Evolutionary conservation across 257 asterid genomes (phyloP).

Genomic region (Hygrophila difformis): DNA sequence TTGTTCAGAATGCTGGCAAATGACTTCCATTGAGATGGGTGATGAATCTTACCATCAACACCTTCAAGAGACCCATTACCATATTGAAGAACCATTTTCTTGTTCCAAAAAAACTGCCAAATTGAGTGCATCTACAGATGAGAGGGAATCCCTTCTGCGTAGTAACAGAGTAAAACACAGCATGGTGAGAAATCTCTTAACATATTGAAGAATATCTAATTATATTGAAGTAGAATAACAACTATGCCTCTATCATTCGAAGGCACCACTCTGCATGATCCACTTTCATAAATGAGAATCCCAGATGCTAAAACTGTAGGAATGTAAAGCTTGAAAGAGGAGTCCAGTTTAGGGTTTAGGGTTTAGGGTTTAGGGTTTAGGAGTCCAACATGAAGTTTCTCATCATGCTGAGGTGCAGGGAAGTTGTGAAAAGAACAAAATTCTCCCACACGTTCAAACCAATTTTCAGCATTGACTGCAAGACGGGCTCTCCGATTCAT

Average conservation of each 20-base stretch:
- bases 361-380: conserved; percentile 73
- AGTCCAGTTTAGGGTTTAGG: conserved; percentile 38
- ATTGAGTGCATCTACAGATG: conserved; percentile 49
- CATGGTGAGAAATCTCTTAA: no score
- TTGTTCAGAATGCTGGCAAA: conserved; percentile 53
- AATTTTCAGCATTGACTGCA: conserved; percentile 73
- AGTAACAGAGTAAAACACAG: conserved; percentile 17
- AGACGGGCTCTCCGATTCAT: conserved; percentile 97
- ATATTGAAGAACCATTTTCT: conserved; percentile 77
- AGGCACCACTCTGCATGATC: conserved; percentile 40
- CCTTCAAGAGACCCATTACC: conserved; percentile 68
- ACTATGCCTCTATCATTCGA: conserved; percentile 90
- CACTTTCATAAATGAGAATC: conserved; percentile 59
- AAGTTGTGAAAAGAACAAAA: conserved; percentile 65
- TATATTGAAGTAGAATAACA: conserved; percentile 7
- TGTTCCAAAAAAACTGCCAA: conserved; percentile 87
- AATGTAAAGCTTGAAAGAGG: conserved; percentile 60
- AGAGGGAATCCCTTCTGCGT: conserved; percentile 70
- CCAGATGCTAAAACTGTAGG: conserved; percentile 84
- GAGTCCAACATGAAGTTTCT: conserved; percentile 97
- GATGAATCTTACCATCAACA: conserved; percentile 42
- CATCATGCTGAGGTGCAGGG: conserved; percentile 59
- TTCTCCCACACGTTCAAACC: conserved; percentile 59
- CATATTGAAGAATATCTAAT: neutral
- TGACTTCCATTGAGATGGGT: conserved; percentile 44